phyloP scores from a whole-genome alignment of 257 asterid genomes.

The Nicotiana undulata region DNA sequence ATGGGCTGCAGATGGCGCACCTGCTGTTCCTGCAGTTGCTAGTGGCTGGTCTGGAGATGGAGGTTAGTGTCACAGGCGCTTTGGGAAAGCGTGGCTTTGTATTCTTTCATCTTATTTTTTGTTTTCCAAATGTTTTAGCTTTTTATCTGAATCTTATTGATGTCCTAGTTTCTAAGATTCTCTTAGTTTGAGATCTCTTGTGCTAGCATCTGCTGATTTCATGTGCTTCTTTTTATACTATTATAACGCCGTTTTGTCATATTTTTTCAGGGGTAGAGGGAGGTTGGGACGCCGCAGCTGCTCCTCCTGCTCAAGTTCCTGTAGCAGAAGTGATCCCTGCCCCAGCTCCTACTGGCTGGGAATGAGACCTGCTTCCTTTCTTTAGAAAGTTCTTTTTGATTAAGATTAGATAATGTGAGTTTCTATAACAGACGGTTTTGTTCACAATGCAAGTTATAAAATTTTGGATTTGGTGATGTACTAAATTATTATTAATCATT shows the following conservation, averaged over 20 bases:
- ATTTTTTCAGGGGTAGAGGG: background rate
- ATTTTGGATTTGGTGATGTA: background rate
- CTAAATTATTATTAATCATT: background rate
- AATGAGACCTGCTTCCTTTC: background rate
- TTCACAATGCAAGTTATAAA: background rate
- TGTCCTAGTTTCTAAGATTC: background rate
- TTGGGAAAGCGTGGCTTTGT: background rate
- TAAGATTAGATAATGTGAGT: constrained; percentile 2
- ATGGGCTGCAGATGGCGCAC: constrained; percentile 26
- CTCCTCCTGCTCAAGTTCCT: background rate
- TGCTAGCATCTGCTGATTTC: background rate
- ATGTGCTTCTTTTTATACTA: background rate
- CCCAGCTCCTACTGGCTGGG: background rate
- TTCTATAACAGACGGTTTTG: background rate
- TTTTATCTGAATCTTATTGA: background rate
- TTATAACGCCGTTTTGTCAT: background rate
- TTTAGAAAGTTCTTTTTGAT: background rate
- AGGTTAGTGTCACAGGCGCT: constrained; percentile 13
- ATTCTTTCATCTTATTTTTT: background rate
- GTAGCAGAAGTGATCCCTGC: background rate
- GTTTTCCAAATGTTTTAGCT: background rate
- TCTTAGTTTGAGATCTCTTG: background rate
- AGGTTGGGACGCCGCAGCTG: background rate
- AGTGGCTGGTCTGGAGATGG: constrained; percentile 33
- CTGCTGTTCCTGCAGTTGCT: constrained; percentile 14